A percentile compares a stretch with the other conserved stretches of the same genome.
Conservation (phyloP, 495 filamentous ascomycete species). For the Monascus purpureus region DNA sequence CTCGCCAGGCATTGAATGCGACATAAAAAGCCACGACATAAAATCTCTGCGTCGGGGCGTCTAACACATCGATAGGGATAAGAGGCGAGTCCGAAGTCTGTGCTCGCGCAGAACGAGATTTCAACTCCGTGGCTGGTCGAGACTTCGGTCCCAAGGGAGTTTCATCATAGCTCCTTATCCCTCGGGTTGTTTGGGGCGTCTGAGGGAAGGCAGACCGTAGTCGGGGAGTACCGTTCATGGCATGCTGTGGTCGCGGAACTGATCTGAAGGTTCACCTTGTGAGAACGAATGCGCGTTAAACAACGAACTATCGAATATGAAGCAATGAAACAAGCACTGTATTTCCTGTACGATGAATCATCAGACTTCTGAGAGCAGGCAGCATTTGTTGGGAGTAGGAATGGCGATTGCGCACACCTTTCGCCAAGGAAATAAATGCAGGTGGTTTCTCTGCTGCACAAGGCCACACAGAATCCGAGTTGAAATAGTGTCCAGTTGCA, state of each 20-base stretch:
- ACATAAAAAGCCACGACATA: slow-evolving; percentile 70
- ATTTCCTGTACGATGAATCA: too few relatives aligned
- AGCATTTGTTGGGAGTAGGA: too few relatives aligned
- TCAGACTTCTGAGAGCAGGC: too few relatives aligned
- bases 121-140: slow-evolving; percentile 12
- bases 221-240: slow-evolving; percentile 63
- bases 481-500: too few relatives aligned
- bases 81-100: slow-evolving; percentile 38
- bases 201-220: slow-evolving; percentile 58
- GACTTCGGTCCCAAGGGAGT: slow-evolving; percentile 17
- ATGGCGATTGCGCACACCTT: too few relatives aligned
- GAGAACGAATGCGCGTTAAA: too few relatives aligned
- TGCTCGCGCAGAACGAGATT: slow-evolving; percentile 12
- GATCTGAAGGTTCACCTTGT: too few relatives aligned
- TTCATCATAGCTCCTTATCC: slow-evolving; percentile 16
- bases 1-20: slow-evolving; percentile 57
- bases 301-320: too few relatives aligned
- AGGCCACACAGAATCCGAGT: too few relatives aligned
- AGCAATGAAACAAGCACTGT: too few relatives aligned
- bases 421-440: too few relatives aligned
- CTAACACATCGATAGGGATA: slow-evolving; percentile 60
- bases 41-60: slow-evolving; percentile 76
- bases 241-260: slow-evolving; percentile 32
- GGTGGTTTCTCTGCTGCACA: too few relatives aligned
- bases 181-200: slow-evolving; percentile 39